Conservation (phyloP, 2,329 filamentous ascomycete genomes). For the Zopfia rhizophila region DNA sequence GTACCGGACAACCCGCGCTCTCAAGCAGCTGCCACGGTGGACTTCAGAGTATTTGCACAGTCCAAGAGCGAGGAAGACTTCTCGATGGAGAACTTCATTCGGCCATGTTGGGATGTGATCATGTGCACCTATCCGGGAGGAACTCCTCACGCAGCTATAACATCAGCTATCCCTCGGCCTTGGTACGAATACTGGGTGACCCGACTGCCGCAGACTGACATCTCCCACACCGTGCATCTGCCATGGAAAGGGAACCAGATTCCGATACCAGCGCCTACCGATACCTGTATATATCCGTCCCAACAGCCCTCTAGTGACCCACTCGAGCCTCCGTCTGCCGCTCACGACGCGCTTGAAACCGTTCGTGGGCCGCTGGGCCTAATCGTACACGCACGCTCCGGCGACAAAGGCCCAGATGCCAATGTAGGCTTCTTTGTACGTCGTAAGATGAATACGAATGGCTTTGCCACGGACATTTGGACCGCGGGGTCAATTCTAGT, state of each 20-base stretch:
- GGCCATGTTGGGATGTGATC: constrained; percentile 55
- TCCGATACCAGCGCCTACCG: constrained; percentile 19
- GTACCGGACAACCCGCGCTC: constrained; percentile 38
- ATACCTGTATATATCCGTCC: constrained; percentile 20
- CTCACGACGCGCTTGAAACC: constrained; percentile 31
- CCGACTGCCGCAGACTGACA: constrained; percentile 32
- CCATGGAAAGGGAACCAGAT: constrained; percentile 11
- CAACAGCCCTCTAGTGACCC: constrained; percentile 41
- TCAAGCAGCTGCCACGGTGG: constrained; percentile 50
- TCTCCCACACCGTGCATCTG: constrained; percentile 19
- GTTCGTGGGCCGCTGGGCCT: constrained; percentile 47
- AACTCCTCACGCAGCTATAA: constrained; percentile 38
- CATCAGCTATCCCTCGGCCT: constrained; percentile 33
- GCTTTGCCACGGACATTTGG: constrained; percentile 56
- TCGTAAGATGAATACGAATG: constrained; percentile 39
- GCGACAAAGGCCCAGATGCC: constrained; percentile 38
- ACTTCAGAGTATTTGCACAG: constrained; percentile 46
- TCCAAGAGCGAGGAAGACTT: constrained; percentile 34
- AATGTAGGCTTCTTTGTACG: constrained; percentile 38
- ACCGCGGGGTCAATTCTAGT: constrained; percentile 53
- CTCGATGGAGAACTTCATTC: constrained; percentile 51
- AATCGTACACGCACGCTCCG: constrained; percentile 36
- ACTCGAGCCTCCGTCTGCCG: constrained; percentile 36
- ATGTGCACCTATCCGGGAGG: constrained; percentile 56
- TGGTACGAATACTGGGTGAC: constrained; percentile 43